Base-by-base conservation (phyloP, 352 stramenopile genomes). In the Phytophthora podocarpi region DNA sequence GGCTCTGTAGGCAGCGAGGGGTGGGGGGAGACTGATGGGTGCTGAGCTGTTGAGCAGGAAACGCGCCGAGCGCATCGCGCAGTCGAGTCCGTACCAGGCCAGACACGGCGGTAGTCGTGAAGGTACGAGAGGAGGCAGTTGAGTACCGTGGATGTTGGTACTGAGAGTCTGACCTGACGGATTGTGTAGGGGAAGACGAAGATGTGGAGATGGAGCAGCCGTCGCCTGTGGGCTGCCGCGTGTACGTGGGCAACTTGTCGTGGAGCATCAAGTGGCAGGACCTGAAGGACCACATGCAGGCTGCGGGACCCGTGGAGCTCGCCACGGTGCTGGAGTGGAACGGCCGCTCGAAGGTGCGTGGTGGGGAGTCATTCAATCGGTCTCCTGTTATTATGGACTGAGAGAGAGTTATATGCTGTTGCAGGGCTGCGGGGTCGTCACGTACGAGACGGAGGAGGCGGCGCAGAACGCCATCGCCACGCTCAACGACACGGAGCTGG, bases 391-490 rank as follows among this genome's bases (percentile, higher is more conserved):
- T 8, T n/a, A 31, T 23, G 30, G 65, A 34, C 13, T 9, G 24
- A 24, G 41, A 49, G 23, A 65, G 59, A 10, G 1, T 23, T 50
- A 16, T 31, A 16, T 45, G 30, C 15, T 16, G 11, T 41, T 55
- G 39, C 49, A 97, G 75, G 97, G 97, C 30, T 98, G 90, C 70
- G 97, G 89, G 2, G 88, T 98, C 59, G 96, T 98, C 10, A 93
- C 97, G 61, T 99, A 93, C 65, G 79, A 70, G 5, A 95, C 76
- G 7, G 67, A 75, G 1, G 83, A 93, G 31, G 90, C 85, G 12
- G 96, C 96, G 0, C 50, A 83, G 39, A 77, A 90, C 26, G 96
- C 95, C 2, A 90, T 99, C 11, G 54, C 70, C 7, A 88, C 71
- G 27, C 70, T 98, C 9, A 96, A 97, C 45, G 90, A 98, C 70